phyloP scores from a whole-genome alignment of 768 basidiomycete species.

The Fistulinella prunicolor region DNA sequence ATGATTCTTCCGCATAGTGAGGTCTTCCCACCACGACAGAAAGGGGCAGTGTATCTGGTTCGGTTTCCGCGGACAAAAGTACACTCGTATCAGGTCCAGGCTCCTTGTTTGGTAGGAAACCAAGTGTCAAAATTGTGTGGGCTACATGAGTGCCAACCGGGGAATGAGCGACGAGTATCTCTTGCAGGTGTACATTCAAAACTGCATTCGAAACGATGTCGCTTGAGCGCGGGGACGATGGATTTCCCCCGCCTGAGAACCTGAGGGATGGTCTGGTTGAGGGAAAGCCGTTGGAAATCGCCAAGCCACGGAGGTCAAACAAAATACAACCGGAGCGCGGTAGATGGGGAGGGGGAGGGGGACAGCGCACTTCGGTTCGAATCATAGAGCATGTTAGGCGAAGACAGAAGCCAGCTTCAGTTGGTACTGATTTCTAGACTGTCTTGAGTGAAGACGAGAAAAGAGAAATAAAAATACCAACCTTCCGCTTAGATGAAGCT shows the following conservation, averaged over 20 bases:
- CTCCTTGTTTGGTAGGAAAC: slow-evolving; percentile 35
- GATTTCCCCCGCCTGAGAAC: slow-evolving; percentile 25
- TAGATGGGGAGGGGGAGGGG: slow-evolving; percentile 45
- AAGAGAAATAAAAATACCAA: slow-evolving; percentile 3
- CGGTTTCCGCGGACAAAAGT: slow-evolving; percentile 26
- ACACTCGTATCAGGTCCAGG: slow-evolving; percentile 13
- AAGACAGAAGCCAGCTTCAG: slow-evolving; percentile 20
- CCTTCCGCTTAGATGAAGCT: slow-evolving; percentile 14
- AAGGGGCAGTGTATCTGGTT: slow-evolving; percentile 16
- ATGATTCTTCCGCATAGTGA: background rate
- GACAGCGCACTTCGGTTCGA: slow-evolving; percentile 66
- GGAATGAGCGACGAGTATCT: slow-evolving; percentile 51
- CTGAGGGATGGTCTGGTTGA: slow-evolving; percentile 24
- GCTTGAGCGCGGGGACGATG: background rate
- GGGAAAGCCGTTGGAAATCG: slow-evolving; percentile 32
- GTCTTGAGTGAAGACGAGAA: slow-evolving; percentile 4
- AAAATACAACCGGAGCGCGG: slow-evolving; percentile 69
- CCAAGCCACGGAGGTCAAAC: slow-evolving; percentile 57
- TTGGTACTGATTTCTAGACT: slow-evolving; percentile 9
- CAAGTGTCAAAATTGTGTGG: slow-evolving; percentile 48
- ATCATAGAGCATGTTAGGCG: slow-evolving; percentile 51
- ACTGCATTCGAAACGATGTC: slow-evolving; percentile 20
- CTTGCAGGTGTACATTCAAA: slow-evolving; percentile 40
- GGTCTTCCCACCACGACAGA: slow-evolving; percentile 20
- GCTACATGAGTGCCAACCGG: slow-evolving; percentile 39